A percentile compares a stretch with the other conserved stretches of the same genome.
Conservation (phyloP, 208 protist genomes). For the Wallacemonas sp. region DNA sequence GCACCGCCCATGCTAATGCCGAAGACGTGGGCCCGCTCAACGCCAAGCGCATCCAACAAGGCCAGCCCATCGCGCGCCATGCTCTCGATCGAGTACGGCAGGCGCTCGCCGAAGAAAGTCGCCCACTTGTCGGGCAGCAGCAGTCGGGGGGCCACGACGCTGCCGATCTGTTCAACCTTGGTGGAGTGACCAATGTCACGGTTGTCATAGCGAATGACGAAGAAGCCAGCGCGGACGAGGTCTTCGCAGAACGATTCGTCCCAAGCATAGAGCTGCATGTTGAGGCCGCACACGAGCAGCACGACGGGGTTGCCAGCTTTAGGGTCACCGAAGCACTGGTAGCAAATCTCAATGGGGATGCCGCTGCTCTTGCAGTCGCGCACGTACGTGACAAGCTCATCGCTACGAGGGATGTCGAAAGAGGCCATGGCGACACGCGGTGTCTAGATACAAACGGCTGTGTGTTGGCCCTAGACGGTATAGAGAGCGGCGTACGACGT, state of each 20-base stretch:
- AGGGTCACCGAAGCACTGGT: constrained; percentile 74
- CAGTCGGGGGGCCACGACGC: constrained; percentile 40
- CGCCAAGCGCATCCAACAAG: constrained; percentile 49
- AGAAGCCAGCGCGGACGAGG: constrained; percentile 61
- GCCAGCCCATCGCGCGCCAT: constrained; percentile 66
- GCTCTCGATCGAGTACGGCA: constrained; percentile 71
- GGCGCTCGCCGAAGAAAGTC: constrained; percentile 51
- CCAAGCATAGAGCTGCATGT: constrained; percentile 79
- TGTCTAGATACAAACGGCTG: not conserved
- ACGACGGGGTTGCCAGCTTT: constrained; percentile 21
- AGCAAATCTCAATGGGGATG: constrained; percentile 63
- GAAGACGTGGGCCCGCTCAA: constrained; percentile 64
- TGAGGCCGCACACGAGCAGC: constrained; percentile 71
- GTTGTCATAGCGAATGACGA: constrained; percentile 79
- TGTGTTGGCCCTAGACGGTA: no score
- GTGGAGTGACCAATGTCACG: constrained; percentile 76
- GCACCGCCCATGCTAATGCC: constrained; percentile 86
- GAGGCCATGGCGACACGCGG: not conserved
- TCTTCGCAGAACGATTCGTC: constrained; percentile 78
- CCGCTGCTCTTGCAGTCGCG: constrained; percentile 53
- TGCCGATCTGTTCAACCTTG: constrained; percentile 54
- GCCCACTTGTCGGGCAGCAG: constrained; percentile 43
- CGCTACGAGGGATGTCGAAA: constrained; percentile 24
- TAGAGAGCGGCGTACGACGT: no score
- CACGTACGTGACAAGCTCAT: constrained; percentile 53